Conservation (phyloP, 2,329 filamentous ascomycete genomes). For the Ophiosphaerella narmari region DNA sequence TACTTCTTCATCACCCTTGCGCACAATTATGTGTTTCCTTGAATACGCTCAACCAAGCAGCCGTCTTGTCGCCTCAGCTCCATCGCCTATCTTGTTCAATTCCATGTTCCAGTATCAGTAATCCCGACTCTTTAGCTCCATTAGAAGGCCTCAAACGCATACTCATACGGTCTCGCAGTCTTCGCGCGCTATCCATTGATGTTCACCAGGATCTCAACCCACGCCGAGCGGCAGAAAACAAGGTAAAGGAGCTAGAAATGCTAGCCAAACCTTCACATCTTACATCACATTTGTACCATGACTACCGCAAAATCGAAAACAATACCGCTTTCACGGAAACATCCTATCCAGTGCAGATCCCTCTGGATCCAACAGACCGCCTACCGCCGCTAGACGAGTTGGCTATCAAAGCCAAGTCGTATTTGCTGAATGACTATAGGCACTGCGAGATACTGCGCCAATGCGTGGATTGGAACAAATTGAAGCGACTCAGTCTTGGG, state of each 20-base stretch:
- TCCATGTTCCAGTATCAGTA: conserved; percentile 1
- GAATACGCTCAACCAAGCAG: conserved; percentile 4
- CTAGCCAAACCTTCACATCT: not conserved
- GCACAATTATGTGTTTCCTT: conserved; percentile 9
- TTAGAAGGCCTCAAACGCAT: conserved; percentile 12
- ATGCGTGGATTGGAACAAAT: conserved; percentile 12
- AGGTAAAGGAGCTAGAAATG: not conserved
- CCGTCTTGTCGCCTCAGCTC: conserved; percentile 12
- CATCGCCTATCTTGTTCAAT: conserved; percentile 11
- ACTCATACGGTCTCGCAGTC: conserved; percentile 7
- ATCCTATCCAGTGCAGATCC: conserved; percentile 7
- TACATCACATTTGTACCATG: not conserved
- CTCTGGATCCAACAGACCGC: conserved; percentile 9
- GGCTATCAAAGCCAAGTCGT: conserved; percentile 10
- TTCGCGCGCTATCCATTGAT: conserved; percentile 13
- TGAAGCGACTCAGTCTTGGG: conserved; percentile 14
- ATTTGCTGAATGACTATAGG: conserved; percentile 6
- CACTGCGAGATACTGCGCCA: conserved; percentile 12
- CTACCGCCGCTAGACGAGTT: conserved; percentile 15
- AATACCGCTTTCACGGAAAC: too few species aligned
- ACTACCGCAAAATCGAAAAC: too few species aligned
- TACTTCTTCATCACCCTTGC: conserved; percentile 10
- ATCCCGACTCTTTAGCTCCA: not conserved
- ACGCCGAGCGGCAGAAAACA: not conserved
- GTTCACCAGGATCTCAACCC: conserved; percentile 7